These are phyloP conservation scores for Fraxinus greggii DNA, from an alignment of 305 asterid genomes.

Conservation along the genomic window DNA sequence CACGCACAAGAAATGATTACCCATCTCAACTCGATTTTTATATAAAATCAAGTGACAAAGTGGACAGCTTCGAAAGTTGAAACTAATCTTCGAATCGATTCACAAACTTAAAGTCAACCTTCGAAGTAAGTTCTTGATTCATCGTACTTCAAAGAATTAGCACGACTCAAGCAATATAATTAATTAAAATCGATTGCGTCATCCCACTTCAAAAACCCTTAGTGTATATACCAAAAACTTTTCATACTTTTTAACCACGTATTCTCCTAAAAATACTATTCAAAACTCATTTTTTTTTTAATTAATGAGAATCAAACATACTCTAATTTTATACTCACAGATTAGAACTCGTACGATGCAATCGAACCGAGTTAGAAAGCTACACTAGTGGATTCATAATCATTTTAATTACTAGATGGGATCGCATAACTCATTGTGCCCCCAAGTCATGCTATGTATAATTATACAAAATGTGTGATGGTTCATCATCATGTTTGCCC, in stretches of 20 bases:
- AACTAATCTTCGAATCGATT: not conserved
- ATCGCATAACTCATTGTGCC: slow-evolving; percentile 17
- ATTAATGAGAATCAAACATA: too few species aligned
- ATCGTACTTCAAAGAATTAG: not conserved
- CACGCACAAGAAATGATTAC: slow-evolving; percentile 40
- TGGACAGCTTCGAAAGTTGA: not conserved
- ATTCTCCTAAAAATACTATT: too few species aligned
- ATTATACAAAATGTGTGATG: slow-evolving; percentile 28
- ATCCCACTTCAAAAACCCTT: not conserved
- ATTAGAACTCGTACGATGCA: not conserved
- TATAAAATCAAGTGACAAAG: not conserved
- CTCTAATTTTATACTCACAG: not conserved
- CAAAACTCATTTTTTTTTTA: too few species aligned
- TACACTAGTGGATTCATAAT: slow-evolving; percentile 16
- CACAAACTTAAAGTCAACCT: too few species aligned
- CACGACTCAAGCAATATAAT: too few species aligned
- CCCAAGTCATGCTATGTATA: not conserved
- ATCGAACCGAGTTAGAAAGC: not conserved
- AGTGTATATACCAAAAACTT: too few species aligned
- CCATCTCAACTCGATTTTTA: slow-evolving; percentile 27
- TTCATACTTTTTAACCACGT: too few species aligned
- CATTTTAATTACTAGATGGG: not conserved
- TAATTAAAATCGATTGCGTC: not conserved
- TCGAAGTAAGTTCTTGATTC: not conserved
- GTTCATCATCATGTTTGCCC: slow-evolving; percentile 27